phyloP scores from a whole-genome alignment of 768 basidiomycete species.

The Coprinopsis marcescibilis region DNA sequence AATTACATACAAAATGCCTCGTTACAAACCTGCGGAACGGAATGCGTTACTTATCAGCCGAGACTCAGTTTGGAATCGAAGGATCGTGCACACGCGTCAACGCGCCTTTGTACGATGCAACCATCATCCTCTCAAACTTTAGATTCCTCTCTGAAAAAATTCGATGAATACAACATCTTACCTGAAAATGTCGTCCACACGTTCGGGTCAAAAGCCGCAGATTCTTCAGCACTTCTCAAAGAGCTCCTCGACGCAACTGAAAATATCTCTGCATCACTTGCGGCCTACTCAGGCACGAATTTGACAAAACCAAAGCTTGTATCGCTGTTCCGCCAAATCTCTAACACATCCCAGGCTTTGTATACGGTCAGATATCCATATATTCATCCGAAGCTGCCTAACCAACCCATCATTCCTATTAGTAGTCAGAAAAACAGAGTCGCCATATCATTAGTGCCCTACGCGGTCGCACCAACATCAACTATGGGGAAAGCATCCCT shows the following conservation, averaged over 20 bases:
- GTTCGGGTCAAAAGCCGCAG: conserved; percentile 38
- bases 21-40: too few relatives aligned
- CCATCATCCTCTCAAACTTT: conserved; percentile 27
- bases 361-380: conserved; percentile 38
- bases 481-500: conserved; percentile 63
- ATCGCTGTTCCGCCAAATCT: conserved; percentile 62
- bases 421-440: conserved; percentile 51
- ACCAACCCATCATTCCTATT: conserved; percentile 14
- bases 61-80: too few relatives aligned
- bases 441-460: conserved; percentile 43
- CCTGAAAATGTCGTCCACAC: conserved; percentile 35
- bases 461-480: conserved; percentile 37
- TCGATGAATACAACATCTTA: conserved; percentile 31
- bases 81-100: too few relatives aligned
- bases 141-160: conserved; percentile 38
- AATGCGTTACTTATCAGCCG: too few relatives aligned
- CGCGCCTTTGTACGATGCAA: too few relatives aligned
- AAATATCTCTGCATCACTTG: conserved; percentile 50
- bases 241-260: conserved; percentile 46
- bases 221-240: conserved; percentile 39
- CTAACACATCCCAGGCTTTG: conserved; percentile 45
- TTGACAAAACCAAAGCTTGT: conserved; percentile 62
- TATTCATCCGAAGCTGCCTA: conserved; percentile 5
- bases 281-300: conserved; percentile 41
- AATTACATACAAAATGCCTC: too few relatives aligned